Evolutionary conservation across 148 eudicot species (phyloP), one percentile per base, ranked within the genome.

Genomic region (Chenopodium quinoa): DNA sequence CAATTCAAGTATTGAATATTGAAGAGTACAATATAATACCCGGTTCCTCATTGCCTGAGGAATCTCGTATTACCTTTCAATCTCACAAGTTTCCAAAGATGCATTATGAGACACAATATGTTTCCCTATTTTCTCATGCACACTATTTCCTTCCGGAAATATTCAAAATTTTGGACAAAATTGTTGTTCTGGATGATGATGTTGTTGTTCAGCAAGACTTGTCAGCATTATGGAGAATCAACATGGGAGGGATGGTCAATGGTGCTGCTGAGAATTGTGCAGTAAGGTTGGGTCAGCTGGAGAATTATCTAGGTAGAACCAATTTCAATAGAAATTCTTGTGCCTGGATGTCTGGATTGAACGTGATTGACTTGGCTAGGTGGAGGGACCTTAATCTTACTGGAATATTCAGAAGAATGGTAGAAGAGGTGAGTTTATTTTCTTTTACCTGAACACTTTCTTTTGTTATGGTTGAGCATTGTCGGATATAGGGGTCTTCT

Each of bases 321-420:
- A 85, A 75, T 46, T 79, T 85, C 75, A 80, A 88, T 78, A 81
- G 80, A 73, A 87, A 86, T 69, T 88, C 95, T 70, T 96, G 98
- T 88, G 92, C 88, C 72, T 96, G 98, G 99, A 92, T 92, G 89
- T 91, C 98, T 76, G 99, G 99, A 81, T 81, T 96, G 84, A 96
- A 96, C 88, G 78, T 96, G 79, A 86, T 96, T 74, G 91, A 93
- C 87, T 91, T 96, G 76, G 91, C 82, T 25, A 88, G 84, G 83
- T 96, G 99, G 99, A 91, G 97, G 86, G 85, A 87, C 82, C 92
- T 85, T 78, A 83, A 89, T 83, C 86, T 96, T 75, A 79, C 97
- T 14, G 78, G 54, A 84, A 89, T 78, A 22, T 96, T 91, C 84
- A 82, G 76, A 86, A 89, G 75, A 84, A 85, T 93, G 82, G 91